Evolutionary conservation across 1,284 basidiomycete genomes (phyloP).

Genomic region (Ganoderma sinense): DNA sequence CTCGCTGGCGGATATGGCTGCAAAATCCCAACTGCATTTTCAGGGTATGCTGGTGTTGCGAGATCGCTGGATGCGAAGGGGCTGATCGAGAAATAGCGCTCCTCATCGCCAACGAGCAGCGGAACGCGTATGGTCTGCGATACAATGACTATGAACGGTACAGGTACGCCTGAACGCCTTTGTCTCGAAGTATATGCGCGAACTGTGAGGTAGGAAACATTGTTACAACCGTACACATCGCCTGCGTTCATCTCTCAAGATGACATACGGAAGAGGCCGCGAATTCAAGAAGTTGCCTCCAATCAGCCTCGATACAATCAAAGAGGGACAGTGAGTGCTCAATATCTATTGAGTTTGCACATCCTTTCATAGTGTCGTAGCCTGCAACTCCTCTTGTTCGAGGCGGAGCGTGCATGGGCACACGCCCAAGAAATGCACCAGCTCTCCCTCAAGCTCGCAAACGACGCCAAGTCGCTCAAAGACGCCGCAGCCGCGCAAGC

Average conservation of each 20-base stretch:
- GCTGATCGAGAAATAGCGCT: slow-evolving; percentile 60
- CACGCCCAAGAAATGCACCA: slow-evolving; percentile 84
- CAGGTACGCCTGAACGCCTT: slow-evolving; percentile 54
- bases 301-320: slow-evolving; percentile 69
- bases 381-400: slow-evolving; percentile 86
- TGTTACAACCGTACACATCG: slow-evolving; percentile 92
- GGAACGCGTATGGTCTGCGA: slow-evolving; percentile 89
- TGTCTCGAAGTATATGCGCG: neutral
- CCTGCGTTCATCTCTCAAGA: slow-evolving; percentile 82
- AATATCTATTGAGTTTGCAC: neutral
- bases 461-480: slow-evolving; percentile 42
- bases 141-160: slow-evolving; percentile 90
- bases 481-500: slow-evolving; percentile 43
- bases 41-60: slow-evolving; percentile 29
- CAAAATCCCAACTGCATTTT: slow-evolving; percentile 40
- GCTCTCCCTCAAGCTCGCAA: slow-evolving; percentile 56
- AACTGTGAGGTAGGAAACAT: slow-evolving; percentile 69
- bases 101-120: slow-evolving; percentile 87
- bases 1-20: slow-evolving; percentile 33
- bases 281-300: slow-evolving; percentile 86
- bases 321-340: slow-evolving; percentile 80
- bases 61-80: neutral
- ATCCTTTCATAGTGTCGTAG: slow-evolving; percentile 46
- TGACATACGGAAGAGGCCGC: slow-evolving; percentile 89
- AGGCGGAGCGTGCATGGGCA: slow-evolving; percentile 92